These are phyloP conservation scores for Inosperma sp. DNA, from an alignment of 768 basidiomycete species.

Conservation along the genomic window DNA sequence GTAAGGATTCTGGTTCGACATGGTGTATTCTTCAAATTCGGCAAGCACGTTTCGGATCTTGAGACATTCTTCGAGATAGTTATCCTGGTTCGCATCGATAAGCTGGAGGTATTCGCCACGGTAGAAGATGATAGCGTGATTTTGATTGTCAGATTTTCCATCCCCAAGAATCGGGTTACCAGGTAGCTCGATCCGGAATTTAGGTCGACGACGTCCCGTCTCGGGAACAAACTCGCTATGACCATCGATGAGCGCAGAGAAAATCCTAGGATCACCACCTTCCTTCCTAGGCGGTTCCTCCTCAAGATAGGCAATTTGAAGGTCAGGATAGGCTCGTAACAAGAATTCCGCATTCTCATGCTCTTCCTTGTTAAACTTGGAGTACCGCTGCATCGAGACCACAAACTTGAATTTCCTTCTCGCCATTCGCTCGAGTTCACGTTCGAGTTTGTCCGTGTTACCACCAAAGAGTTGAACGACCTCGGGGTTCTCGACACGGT, in stretches of 20 bases:
- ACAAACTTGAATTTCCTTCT: conserved; percentile 98
- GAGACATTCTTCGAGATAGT: conserved; percentile 98
- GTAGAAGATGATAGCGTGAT: conserved; percentile 99
- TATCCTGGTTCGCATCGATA: conserved; percentile 99
- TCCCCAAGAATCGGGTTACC: conserved; percentile 99
- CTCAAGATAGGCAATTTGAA: conserved; percentile 97
- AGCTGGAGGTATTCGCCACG: conserved; percentile 99
- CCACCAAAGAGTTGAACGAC: conserved; percentile 97
- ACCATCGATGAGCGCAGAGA: conserved; percentile 95
- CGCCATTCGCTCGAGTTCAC: conserved; percentile 96
- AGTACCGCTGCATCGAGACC: conserved; percentile 98
- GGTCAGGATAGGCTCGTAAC: conserved; percentile 93
- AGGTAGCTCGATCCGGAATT: conserved; percentile 97
- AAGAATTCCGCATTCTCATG: conserved; percentile 98
- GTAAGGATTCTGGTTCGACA: conserved; percentile 88
- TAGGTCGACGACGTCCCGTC: conserved; percentile 84
- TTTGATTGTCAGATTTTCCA: conserved; percentile 99
- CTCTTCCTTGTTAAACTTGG: conserved; percentile 99
- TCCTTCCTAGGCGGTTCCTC: conserved; percentile 93
- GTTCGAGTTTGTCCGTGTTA: conserved; percentile 94
- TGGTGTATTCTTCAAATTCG: conserved; percentile 92
- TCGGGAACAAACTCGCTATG: conserved; percentile 94
- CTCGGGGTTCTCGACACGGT: conserved; percentile 99
- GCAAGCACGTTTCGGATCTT: conserved; percentile 98
- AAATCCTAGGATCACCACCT: conserved; percentile 91